These are phyloP conservation scores for Aphanoascus verrucosus DNA, from an alignment of 2,329 filamentous ascomycete species.

Conservation along the genomic window DNA sequence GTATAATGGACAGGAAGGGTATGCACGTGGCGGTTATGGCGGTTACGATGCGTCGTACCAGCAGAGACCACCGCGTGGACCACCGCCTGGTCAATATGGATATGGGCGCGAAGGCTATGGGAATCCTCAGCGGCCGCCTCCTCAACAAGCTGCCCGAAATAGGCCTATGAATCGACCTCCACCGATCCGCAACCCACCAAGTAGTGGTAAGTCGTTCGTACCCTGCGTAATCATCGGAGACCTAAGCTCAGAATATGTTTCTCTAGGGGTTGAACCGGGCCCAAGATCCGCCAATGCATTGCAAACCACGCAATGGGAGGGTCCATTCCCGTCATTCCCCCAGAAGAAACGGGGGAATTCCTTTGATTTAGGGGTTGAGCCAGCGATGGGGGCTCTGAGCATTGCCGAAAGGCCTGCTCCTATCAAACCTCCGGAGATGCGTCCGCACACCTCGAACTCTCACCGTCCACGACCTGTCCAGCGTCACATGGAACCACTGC, in stretches of 20 bases:
- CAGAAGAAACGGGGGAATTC: constrained; percentile 26
- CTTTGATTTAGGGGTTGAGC: constrained; percentile 27
- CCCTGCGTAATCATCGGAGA: background rate
- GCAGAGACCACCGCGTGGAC: constrained; percentile 7
- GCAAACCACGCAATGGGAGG: constrained; percentile 35
- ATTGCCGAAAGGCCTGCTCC: constrained; percentile 24
- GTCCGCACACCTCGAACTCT: constrained; percentile 33
- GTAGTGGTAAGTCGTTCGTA: constrained; percentile 25
- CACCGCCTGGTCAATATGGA: constrained; percentile 15
- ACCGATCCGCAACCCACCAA: constrained; percentile 24
- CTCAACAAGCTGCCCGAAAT: constrained; percentile 7
- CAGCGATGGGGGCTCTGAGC: constrained; percentile 32
- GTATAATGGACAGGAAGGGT: constrained; percentile 22
- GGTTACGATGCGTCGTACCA: constrained; percentile 6
- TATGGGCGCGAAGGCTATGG: constrained; percentile 16
- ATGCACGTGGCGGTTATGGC: constrained; percentile 17
- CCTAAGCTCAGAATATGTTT: background rate
- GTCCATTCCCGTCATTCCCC: constrained; percentile 40
- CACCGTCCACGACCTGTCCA: constrained; percentile 26
- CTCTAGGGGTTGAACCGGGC: background rate
- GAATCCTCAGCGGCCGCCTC: constrained; percentile 9
- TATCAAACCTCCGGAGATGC: constrained; percentile 17
- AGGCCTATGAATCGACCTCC: constrained; percentile 19
- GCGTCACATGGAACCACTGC: constrained; percentile 15
- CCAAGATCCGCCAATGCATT: constrained; percentile 23